Evolutionary conservation across 805 yeast species (phyloP), one percentile per base, ranked within the genome.

Genomic region (Yarrowia divulgata): DNA sequence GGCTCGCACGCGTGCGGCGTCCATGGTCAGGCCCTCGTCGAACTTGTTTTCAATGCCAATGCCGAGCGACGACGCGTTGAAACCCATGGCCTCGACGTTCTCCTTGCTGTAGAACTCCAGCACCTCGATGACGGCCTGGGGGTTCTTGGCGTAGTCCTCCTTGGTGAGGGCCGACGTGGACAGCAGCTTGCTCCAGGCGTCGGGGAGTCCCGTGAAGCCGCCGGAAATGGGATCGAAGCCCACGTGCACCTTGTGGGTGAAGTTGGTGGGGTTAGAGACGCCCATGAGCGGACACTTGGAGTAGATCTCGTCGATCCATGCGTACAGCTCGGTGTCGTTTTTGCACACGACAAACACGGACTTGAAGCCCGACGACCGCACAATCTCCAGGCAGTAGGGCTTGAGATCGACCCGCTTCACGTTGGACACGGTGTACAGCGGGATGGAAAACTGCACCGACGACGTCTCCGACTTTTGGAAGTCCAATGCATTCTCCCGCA

Each of bases 171-270:
- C 97, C 74, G 93, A 90, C 1, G 95, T 90, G 13, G 89, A 84
- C 67, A 95, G 82, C 43, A 93, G 82, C 71, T 86, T 85, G 71
- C 92, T 92, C 99, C 99, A 95, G 75, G 92, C 97, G 37, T 86
- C 88, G 0, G 99, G 99, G 52, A 95, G 81, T 2, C 98, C 98
- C 0, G 95, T 91, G 77, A 90, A 94, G 54, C 90, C 90, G 13
- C 97, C 97, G 23, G 92, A 85, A 71, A 85, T 86, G 5, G 88
- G 84, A 77, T 94, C 97, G 63, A 91, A 88, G 32, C 97, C 97
- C 10, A 95, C 98, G 75, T 95, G 98, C 39, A 93, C 97, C 75
- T 89, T 90, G 77, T 96, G 99, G 12, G 97, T 92, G 78, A 94
- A 94, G 78, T 94, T 93, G 18, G 94, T 91, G 8, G 99, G 99